Base-by-base conservation (phyloP, 495 filamentous ascomycete species). In the Podospora australis region DNA sequence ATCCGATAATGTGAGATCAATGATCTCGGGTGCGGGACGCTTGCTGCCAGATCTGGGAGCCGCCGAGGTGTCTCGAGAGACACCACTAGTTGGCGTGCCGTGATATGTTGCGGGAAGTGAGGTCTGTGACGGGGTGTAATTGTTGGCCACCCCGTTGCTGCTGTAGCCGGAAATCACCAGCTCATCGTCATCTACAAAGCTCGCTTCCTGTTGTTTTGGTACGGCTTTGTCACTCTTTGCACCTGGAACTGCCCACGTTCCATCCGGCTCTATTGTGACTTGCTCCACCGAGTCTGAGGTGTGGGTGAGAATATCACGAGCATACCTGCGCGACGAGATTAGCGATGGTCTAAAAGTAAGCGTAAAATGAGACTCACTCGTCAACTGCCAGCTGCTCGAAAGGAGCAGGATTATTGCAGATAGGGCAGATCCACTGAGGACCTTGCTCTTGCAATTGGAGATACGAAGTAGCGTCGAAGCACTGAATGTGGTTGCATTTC, bases 381-480 rank as follows among this genome's bases (percentile, higher is more conserved):
- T 98, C 92, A 34, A 95, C 79, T 23, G 87, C 86, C 25, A 98
- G 62, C 23, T 77, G 81, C 35, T 90, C 84, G 59, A 90, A 98
- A 7, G 79, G 79, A 7, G 88, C 81, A 0, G 79, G 67, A 55
- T 95, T 94, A 61, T 82, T 88, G 68, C 92, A 98, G 21, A 95
- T 83, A 6, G 92, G 92, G 57, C 92, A 98, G 17, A 79, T 72
- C 92, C 92, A 98, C 9, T 89, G 91, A 17, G 92, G 91, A 0
- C 87, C 90, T 70, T 98, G 92, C 63, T 96, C 90, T 58, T 96
- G 90, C 29, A 98, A 62, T 55, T 95, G 88, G 11, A 98, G 72
- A 55, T 95, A 98, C 2, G 88, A 94, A 2, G 80, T 80, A n/a
- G 84, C 92, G 65, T 98, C 92, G 61, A 97, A 97, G 58, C 92